Conservation (phyloP, 352 stramenopile species). For the Phytophthora cactorum region DNA sequence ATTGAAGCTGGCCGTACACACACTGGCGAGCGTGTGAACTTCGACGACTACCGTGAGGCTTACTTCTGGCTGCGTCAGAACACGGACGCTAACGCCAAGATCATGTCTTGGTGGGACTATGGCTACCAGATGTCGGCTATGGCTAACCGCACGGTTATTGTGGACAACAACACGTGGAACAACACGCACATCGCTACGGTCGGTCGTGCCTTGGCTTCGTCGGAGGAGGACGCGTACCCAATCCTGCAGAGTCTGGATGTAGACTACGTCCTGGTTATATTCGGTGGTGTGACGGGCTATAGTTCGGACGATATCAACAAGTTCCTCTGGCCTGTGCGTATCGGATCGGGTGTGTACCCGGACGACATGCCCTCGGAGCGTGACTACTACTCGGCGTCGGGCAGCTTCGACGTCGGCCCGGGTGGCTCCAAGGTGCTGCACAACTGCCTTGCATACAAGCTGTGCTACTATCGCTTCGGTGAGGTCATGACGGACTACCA, state of each 20-base stretch:
- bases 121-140: constrained; percentile 94
- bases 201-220: constrained; percentile 84
- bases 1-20: constrained; percentile 83
- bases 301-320: constrained; percentile 94
- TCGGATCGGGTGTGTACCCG: constrained; percentile 85
- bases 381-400: constrained; percentile 87
- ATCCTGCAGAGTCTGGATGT: constrained; percentile 93
- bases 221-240: constrained; percentile 89
- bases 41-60: constrained; percentile 98
- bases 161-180: constrained; percentile 98
- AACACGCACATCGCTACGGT: constrained; percentile 96
- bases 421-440: constrained; percentile 86
- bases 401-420: constrained; percentile 87
- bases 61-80: constrained; percentile 93
- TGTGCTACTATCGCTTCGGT: constrained; percentile 94
- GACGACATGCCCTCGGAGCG: constrained; percentile 87
- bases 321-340: constrained; percentile 93
- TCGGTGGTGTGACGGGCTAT: constrained; percentile 89
- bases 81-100: constrained; percentile 87
- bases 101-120: constrained; percentile 93
- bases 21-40: constrained; percentile 85
- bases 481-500: constrained; percentile 89
- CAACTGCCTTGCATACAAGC: constrained; percentile 94
- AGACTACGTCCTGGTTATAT: constrained; percentile 94
- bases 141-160: constrained; percentile 89